Evolutionary conservation across 331 rosid genomes (phyloP), one percentile per base, ranked within the genome.

Genomic region (Phaseolus coccineus): DNA sequence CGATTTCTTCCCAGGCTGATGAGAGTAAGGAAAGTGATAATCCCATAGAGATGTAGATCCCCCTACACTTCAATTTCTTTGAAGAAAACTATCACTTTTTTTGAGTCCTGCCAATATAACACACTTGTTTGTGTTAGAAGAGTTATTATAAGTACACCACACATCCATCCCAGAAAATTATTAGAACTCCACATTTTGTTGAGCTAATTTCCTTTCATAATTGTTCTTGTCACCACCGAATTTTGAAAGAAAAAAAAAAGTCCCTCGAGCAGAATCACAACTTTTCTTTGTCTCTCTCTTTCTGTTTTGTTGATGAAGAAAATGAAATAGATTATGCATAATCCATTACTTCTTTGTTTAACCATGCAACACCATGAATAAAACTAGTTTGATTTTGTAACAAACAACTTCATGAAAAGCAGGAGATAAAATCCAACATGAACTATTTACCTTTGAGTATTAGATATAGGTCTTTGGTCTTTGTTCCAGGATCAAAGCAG

Each of bases 1-100:
- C 63, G 63, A 91, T 85, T 63, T 88, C 93, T 68, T 89, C 77
- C 97, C 94, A 93, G 71, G 92, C 87, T 33, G 92, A 90, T 8
- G 42, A 0, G 25, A 90, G 77, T 15, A 89, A 53, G 0, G 96
- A 93, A 47, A 89, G 82, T 67, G 94, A 89, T 80, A 88, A 74
- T 70, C 98, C 93, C 93, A 89, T 89, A 27, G 80, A 66, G 82
- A 15, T 28, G 1, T 48, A 53, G 57, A 83, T 4, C 61, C 56
- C 70, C 48, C 55, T 19, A 44, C 27, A 52, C 56, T 86, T 74
- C 79, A 78, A 77, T 68, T 50, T 58, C 9, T 61, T 65, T 53
- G 57, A 40, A 76, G 27, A 63, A 62, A 69, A 66, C 47, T 0
- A 50, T 71, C 71, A 78, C 77, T 33, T 0, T 9, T 19, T 42